Evolutionary conservation across 352 stramenopile genomes (phyloP), one percentile per base, ranked within the genome.

Genomic region (Pythium scleroteichum): DNA sequence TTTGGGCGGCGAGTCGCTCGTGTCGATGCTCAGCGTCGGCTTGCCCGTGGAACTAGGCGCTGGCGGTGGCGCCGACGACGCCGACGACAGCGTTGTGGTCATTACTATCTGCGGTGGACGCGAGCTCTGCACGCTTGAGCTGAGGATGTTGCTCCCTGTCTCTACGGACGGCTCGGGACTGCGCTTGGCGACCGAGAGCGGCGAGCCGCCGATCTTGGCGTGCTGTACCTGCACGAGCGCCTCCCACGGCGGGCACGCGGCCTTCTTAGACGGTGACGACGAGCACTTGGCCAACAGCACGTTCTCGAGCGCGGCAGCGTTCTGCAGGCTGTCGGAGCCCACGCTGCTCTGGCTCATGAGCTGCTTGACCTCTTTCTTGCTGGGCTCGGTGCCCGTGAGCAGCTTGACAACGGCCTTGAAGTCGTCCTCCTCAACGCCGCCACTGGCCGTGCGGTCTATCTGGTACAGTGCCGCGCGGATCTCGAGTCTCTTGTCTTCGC

Each of bases 381-480:
- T 91, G 6, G 85, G 83, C 29, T 90, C 85, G 2, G 74, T 71
- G 4, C 81, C 71, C 3, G 78, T 89, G n/a, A 91, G 44, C 2
- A 94, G 69, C 58, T 93, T 94, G 10, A 93, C 52, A n/a, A 91
- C 80, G 2, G 73, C 72, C 50, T 82, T 88, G 46, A 91, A 86
- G 33, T 94, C 83, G 35, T 90, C 81, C 46, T 92, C 82, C 44
- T 92, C 85, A 12, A 94, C 76, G 14, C 69, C 57, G 12, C 81
- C 83, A 0, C 67, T 56, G 2, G 22, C 69, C 38, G 88, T 88
- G 10, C 78, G 76, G 47, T 92, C 83, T 51, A 93, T 79, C n/a
- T 86, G 83, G n/a, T 72, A 71, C 4, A 94, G 56, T 2, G 82
- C 79, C 19, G 72, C 70, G 23, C 83, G 82, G 51, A 94, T 94